phyloP scores from a whole-genome alignment of 495 filamentous ascomycete genomes.

The Penicillium mononematosum region DNA sequence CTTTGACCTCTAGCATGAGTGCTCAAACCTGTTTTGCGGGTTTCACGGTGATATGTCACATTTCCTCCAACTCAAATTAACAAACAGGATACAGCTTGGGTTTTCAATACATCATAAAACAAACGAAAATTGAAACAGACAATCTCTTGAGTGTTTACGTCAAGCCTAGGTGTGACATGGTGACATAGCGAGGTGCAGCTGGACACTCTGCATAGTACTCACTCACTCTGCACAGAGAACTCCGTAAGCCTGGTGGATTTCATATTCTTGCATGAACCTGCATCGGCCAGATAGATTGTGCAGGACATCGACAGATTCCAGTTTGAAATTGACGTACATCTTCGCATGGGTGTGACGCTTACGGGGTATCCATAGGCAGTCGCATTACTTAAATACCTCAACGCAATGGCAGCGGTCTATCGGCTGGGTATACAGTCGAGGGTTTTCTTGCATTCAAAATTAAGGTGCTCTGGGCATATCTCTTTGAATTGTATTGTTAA shows the following conservation, averaged over 20 bases:
- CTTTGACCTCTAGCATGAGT: not conserved
- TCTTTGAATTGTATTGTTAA: not conserved
- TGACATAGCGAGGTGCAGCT: not conserved
- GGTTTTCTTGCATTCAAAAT: not conserved
- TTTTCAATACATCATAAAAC: not conserved
- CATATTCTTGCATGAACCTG: conserved; percentile 12
- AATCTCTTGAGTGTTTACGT: not conserved
- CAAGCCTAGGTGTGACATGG: not conserved
- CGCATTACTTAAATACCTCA: conserved; percentile 2
- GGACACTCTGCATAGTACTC: not conserved
- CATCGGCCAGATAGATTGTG: conserved; percentile 7
- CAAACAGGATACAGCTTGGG: not conserved
- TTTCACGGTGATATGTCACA: not conserved
- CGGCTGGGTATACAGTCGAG: not conserved
- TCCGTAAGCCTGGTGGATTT: not conserved
- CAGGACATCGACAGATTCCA: conserved; percentile 2
- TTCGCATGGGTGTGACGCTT: conserved; percentile 1
- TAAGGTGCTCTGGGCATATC: conserved; percentile 7
- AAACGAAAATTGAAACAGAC: not conserved
- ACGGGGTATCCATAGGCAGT: not conserved
- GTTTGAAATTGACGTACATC: conserved; percentile 1
- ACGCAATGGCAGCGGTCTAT: not conserved
- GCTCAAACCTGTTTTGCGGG: not conserved
- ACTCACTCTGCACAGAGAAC: not conserved
- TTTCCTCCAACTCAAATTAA: not conserved